Evolutionary conservation across 257 asterid species (phyloP).

Genomic region (Verbascum thapsus): DNA sequence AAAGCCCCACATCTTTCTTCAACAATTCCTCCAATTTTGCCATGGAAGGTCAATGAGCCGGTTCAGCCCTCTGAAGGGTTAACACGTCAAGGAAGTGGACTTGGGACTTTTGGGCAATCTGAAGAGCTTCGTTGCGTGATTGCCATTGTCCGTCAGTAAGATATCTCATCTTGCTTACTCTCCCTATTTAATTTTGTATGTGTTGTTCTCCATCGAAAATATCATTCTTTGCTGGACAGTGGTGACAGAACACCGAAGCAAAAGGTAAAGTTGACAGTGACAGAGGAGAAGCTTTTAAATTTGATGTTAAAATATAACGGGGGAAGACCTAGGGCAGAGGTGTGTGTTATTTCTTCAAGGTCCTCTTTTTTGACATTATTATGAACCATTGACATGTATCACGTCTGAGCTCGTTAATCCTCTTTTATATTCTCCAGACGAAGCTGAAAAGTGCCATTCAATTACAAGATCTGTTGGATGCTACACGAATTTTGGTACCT

Average conservation of each 20-base stretch:
- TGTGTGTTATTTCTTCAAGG: conserved; percentile 29
- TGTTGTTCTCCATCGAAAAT: conserved; percentile 27
- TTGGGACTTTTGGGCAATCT: conserved; percentile 88
- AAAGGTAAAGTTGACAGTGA: conserved; percentile 96
- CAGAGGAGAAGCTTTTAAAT: conserved; percentile 94
- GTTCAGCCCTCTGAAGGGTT: conserved; percentile 87
- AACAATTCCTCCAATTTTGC: conserved; percentile 85
- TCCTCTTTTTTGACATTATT: conserved; percentile 18
- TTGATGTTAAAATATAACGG: conserved; percentile 97
- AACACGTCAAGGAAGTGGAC: conserved; percentile 96
- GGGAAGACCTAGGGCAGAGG: conserved; percentile 96
- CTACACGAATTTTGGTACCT: conserved; percentile 90
- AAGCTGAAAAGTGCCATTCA: conserved; percentile 97
- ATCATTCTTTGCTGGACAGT: conserved; percentile 49
- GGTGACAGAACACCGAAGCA: conserved; percentile 99
- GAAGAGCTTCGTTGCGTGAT: conserved; percentile 99
- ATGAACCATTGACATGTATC: conserved; percentile 13
- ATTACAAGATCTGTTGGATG: conserved; percentile 98
- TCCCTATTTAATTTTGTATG: conserved; percentile 16
- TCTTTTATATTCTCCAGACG: conserved; percentile 56
- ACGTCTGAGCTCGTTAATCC: conserved; percentile 20
- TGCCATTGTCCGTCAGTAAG: conserved; percentile 89
- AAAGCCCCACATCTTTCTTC: conserved; percentile 98
- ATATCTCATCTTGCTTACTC: conserved; percentile 25
- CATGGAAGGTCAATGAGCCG: conserved; percentile 94